Base-by-base conservation (phyloP, 495 filamentous ascomycete species). In the Pseudomonodictys pantanalensis region DNA sequence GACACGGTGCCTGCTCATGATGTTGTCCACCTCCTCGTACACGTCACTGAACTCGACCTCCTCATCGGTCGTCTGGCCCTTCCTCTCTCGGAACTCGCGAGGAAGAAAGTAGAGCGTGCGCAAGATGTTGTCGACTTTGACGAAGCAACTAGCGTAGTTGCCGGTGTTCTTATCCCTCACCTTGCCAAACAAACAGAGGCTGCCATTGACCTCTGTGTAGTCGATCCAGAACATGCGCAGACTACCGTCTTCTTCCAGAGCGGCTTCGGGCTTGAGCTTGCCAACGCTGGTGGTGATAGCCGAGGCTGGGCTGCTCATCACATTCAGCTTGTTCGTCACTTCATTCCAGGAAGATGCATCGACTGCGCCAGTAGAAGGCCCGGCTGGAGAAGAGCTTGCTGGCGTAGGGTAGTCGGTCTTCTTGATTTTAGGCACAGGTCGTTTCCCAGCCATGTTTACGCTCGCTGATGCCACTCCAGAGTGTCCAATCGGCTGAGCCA, bases 161-260 rank as follows among this genome's bases (percentile, higher is more conserved):
- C 83, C 85, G 23, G 81, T 88, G 61, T 85, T 87, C 73, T 92
- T 96, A 72, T 97, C 91, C 68, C 88, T 86, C 2, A 96, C 95
- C 69, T 98, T 98, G 49, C 93, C 93, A 73, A 97, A 98, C 32
- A 98, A 80, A 71, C 91, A 96, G 2, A 98, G 77, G 62, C 84
- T 90, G 39, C 92, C 95, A 68, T 92, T 91, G 71, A 97, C 77
- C 70, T 98, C 93, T 0, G 90, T 91, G 65, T 95, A 97, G 69
- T 98, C 93, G 11, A 91, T 84, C 93, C 93, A 98, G 75, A 96
- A 98, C 78, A 98, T 87, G 64, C 86, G 87, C 17, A 98, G 76
- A 65, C 87, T 92, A 22, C 95, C 93, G 69, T 98, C 91, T 62
- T 87, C 83, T 69, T 97, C 93, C 28, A 93, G 80, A 17, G 88